Evolutionary conservation across 1,284 basidiomycete species (phyloP).

Genomic region (Cutaneotrichosporon dermatis): DNA sequence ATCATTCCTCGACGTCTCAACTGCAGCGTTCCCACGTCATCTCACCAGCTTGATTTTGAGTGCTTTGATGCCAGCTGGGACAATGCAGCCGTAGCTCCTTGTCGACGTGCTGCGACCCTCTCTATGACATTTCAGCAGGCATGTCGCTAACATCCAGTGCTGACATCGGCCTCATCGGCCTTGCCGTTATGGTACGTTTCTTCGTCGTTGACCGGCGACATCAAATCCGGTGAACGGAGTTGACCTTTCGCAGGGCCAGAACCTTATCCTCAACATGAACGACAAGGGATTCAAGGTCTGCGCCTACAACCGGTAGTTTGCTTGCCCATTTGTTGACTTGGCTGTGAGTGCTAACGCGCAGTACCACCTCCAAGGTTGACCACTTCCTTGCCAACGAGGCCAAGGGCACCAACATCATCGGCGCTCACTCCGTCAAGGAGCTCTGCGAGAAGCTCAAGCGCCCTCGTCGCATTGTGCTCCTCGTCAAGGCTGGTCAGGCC

Average conservation of each 20-base stretch:
- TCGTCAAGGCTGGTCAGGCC: conserved; percentile 69
- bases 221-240: not conserved
- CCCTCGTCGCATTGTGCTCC: conserved; percentile 73
- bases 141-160: conserved; percentile 19
- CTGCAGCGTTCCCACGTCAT: too few relatives aligned
- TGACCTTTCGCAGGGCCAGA: conserved; percentile 67
- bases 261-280: conserved; percentile 96
- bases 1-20: too few relatives aligned
- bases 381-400: conserved; percentile 94
- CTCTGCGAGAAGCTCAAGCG: conserved; percentile 58
- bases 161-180: conserved; percentile 57
- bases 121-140: not conserved
- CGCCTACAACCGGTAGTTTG: conserved; percentile 76
- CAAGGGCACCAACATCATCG: conserved; percentile 93
- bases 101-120: too few relatives aligned
- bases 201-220: too few relatives aligned
- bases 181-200: conserved; percentile 79
- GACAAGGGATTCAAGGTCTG: conserved; percentile 98
- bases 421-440: conserved; percentile 91
- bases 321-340: too few relatives aligned
- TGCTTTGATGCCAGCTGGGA: too few relatives aligned
- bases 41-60: too few relatives aligned
- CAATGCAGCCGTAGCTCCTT: too few relatives aligned
- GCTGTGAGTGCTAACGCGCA: conserved; percentile 10
- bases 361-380: conserved; percentile 91